phyloP scores from a whole-genome alignment of 1,284 basidiomycete species.

The Anthracocystis walkeri region DNA sequence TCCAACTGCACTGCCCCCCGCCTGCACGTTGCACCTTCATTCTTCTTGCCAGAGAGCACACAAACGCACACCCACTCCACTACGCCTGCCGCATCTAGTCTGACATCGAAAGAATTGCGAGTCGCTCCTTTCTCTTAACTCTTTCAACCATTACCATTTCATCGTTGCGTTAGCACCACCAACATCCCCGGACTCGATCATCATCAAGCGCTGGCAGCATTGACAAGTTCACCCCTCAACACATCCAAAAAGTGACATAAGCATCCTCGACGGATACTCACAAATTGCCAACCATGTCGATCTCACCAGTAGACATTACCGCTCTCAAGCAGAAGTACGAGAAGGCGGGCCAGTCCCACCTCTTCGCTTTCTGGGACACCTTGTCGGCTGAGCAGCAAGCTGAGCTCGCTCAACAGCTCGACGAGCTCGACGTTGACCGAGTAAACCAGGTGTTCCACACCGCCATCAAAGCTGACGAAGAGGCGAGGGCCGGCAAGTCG shows the following conservation, averaged over 20 bases:
- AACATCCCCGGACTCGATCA: constrained; percentile 1
- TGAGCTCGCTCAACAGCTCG: constrained; percentile 80
- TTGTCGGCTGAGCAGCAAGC: constrained; percentile 78
- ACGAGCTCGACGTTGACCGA: constrained; percentile 84
- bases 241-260: constrained; percentile 2
- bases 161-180: constrained; percentile 10
- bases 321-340: constrained; percentile 69
- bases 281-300: constrained; percentile 20
- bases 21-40: constrained; percentile 8
- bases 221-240: neutral
- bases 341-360: constrained; percentile 85
- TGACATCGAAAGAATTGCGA: neutral
- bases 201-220: constrained; percentile 9
- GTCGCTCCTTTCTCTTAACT: neutral
- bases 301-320: constrained; percentile 36
- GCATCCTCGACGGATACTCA: neutral
- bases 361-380: constrained; percentile 86
- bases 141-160: neutral
- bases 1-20: constrained; percentile 9
- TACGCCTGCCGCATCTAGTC: constrained; percentile 10
- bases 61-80: constrained; percentile 6
- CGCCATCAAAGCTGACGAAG: constrained; percentile 79
- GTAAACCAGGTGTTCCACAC: constrained; percentile 89
- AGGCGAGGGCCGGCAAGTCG: constrained; percentile 71
- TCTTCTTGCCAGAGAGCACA: constrained; percentile 23